Percentiles rank a stretch among this genome's conserved stretches.
Conservation (phyloP, 2,329 filamentous ascomycete genomes). For the Alternaria alternata region DNA sequence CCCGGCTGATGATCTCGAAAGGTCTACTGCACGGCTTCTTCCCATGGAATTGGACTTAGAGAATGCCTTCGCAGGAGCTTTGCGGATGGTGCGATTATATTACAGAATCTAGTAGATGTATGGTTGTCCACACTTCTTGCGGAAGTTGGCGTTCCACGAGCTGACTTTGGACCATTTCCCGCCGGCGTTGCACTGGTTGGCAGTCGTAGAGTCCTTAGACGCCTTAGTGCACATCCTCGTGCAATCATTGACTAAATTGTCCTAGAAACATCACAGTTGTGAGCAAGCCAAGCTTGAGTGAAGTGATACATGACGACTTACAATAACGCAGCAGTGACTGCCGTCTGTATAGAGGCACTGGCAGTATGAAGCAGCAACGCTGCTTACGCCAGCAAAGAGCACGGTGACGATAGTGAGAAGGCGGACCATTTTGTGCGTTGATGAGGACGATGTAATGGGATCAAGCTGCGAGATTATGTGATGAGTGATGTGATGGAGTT, state of each 20-base stretch:
- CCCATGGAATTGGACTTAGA: background rate
- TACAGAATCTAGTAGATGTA: background rate
- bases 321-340: constrained; percentile 11
- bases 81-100: background rate
- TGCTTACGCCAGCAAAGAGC: constrained; percentile 6
- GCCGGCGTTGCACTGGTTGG: constrained; percentile 3
- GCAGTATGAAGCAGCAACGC: constrained; percentile 11
- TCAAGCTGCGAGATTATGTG: background rate
- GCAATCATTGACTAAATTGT: constrained; percentile 1
- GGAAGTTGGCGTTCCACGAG: background rate
- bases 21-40: background rate
- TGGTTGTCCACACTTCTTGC: background rate
- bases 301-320: constrained; percentile 8
- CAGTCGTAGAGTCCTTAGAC: constrained; percentile 1
- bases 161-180: constrained; percentile 2
- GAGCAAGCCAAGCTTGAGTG: background rate
- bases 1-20: background rate
- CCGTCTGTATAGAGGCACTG: constrained; percentile 7
- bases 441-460: background rate
- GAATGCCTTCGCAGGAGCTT: background rate
- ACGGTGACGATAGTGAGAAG: constrained; percentile 1
- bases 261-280: background rate
- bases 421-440: constrained; percentile 8
- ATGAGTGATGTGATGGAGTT: background rate
- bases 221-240: constrained; percentile 3